phyloP scores from a whole-genome alignment of 176 grass and related monocot species.

The Alopecurus myosuroides region DNA sequence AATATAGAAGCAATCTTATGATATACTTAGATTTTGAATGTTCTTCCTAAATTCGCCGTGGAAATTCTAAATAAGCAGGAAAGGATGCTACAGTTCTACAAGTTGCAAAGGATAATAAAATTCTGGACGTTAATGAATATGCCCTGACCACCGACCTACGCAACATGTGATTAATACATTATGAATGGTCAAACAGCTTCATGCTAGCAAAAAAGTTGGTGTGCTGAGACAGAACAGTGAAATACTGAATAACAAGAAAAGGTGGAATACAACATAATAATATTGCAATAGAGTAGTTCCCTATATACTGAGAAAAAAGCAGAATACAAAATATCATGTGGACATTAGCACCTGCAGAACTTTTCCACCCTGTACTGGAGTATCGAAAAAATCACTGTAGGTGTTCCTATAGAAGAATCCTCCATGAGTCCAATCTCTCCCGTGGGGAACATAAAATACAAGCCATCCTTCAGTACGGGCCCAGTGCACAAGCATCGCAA shows the following conservation, averaged over 20 bases:
- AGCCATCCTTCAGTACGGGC: slow-evolving; percentile 94
- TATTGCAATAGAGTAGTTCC: not conserved
- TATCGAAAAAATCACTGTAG: slow-evolving; percentile 74
- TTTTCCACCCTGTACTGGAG: slow-evolving; percentile 62
- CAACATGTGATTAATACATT: not conserved
- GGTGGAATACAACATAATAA: not conserved
- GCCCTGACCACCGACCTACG: not conserved
- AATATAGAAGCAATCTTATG: not conserved
- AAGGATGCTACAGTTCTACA: not conserved
- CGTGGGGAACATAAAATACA: slow-evolving; percentile 93
- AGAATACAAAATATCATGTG: not conserved
- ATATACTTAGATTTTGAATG: not conserved
- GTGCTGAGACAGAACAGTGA: not conserved
- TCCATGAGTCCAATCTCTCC: slow-evolving; percentile 92
- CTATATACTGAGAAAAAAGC: slow-evolving; percentile 16
- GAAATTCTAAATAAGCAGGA: slow-evolving; percentile 1
- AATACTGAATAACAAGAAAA: not conserved
- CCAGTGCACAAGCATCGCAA: slow-evolving; percentile 98
- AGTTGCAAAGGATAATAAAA: not conserved
- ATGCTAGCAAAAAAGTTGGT: not conserved
- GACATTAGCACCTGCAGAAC: slow-evolving; percentile 62
- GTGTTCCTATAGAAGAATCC: slow-evolving; percentile 89
- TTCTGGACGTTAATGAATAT: not conserved
- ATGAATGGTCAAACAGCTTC: not conserved
- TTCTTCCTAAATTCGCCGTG: not conserved